Base-by-base conservation (phyloP, 768 basidiomycete genomes). In the Wakefieldia striispora region DNA sequence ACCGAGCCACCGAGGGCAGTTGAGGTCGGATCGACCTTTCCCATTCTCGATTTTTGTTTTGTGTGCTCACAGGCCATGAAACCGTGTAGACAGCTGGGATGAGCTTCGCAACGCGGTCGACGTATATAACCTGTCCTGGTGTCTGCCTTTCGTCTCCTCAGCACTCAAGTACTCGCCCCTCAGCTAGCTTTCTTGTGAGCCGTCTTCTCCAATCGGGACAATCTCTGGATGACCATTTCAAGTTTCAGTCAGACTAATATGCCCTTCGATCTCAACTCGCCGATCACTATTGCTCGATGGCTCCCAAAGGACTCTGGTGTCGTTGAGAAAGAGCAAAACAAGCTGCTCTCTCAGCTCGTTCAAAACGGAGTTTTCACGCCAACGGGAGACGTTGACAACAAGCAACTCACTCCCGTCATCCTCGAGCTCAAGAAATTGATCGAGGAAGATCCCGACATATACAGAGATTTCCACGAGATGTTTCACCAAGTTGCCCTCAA, bases 281-380 rank as follows among this genome's bases (percentile, higher is more conserved):
- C 55, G 4, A 33, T 68, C 24, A 52, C 52, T 27, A 55, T 58
- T 3, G 53, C 56, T 12, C 48, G 60, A 45, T 63, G 58, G 55
- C 51, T 63, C 10, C 61, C 55, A 2, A 46, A 45, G 21, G 52
- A 60, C 23, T 58, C 55, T 6, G 26, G 21, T 29, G 21, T 53
- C 40, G 44, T 62, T n/a, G 40, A 38, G 16, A 17, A 12, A 29
- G 44, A 24, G 29, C 44, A 56, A 44, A 53, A 42, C 61, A 41
- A 69, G 56, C 48, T 71, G 63, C 54, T 63, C 66, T 26, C 50
- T 58, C 43, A 53, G 57, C 50, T 67, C 54, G 14, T 72, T 13
- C 17, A 35, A 10, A 43, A 43, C 12, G 42, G 50, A 9, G 14
- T 71, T 40, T 33, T n/a, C 29, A 45, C 43, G 38, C 20, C 13